Base-by-base conservation (phyloP, 2,329 filamentous ascomycete genomes). In the Helotiales sp. region DNA sequence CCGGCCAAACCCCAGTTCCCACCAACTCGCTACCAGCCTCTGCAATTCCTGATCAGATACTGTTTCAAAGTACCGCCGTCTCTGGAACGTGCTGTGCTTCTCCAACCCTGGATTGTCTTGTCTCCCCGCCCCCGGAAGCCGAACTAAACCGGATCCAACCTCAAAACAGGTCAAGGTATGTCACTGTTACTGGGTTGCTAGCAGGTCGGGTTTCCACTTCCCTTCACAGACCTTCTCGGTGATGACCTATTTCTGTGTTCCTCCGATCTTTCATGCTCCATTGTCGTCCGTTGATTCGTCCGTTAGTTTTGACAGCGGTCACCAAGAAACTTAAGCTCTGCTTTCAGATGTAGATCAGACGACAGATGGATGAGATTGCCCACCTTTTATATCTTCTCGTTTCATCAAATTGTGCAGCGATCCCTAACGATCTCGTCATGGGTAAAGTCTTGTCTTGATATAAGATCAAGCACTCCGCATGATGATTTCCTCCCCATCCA, bases 311-410 rank as follows among this genome's bases (percentile, higher is more conserved):
- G 62, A 59, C 51, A 61, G 30, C 54, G 24, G 55, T 36, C 48
- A 42, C 33, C 34, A n/a, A 44, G 54, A 46, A 54, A 62, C 54
- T 36, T 57, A 55, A 53, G 27, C 52, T 52, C 59, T 58, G 34
- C 54, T 61, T 61, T 56, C 22, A 55, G 59, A 62, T 63, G 65
- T 42, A 60, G 65, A 68, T 67, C 66, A 70, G 67, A 67, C 66
- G 60, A 58, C 63, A 54, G 30, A 58, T 54, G 64, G 44, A 56
- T 61, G 54, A 61, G 58, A 59, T 59, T 55, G 51, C 31, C 47
- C 52, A 52, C 55, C 48, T 53, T 40, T 42, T 51, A 56, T 44
- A 44, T 63, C 34, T 49, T 31, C 49, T 62, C 52, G 60, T 63
- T 60, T 66, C 63, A 65, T 63, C 50, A 56, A 38, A 51, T 40